Evolutionary conservation across 2,329 filamentous ascomycete species (phyloP).

Genomic region (Aspergillus texensis): DNA sequence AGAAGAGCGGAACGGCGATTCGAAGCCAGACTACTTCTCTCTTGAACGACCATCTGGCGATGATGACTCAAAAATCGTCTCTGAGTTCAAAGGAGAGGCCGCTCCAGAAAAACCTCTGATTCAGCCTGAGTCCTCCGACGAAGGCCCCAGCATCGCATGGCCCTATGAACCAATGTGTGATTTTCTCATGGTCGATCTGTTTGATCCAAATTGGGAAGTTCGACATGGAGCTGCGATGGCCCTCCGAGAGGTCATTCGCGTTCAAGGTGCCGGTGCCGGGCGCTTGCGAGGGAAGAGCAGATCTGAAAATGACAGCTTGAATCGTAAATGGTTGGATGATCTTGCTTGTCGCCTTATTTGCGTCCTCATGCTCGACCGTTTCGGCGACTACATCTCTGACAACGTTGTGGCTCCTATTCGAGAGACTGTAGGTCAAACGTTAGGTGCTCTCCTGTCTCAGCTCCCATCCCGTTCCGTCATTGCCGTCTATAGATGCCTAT

Average conservation of each 20-base stretch:
- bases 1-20: conserved; percentile 61
- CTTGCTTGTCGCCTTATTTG: conserved; percentile 92
- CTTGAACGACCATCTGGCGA: conserved; percentile 79
- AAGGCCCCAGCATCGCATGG: conserved; percentile 74
- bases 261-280: conserved; percentile 89
- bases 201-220: conserved; percentile 92
- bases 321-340: conserved; percentile 88
- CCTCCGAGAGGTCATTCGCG: conserved; percentile 83
- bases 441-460: conserved; percentile 86
- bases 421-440: conserved; percentile 90
- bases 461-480: conserved; percentile 78
- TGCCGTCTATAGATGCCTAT: conserved; percentile 79
- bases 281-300: conserved; percentile 70
- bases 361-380: conserved; percentile 95
- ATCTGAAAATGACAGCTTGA: conserved; percentile 75
- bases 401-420: conserved; percentile 95
- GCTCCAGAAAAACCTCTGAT: conserved; percentile 84
- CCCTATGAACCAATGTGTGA: conserved; percentile 93
- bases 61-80: conserved; percentile 88
- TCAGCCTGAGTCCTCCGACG: conserved; percentile 73
- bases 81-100: conserved; percentile 87
- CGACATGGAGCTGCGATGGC: conserved; percentile 96
- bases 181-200: conserved; percentile 89
- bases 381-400: conserved; percentile 96
- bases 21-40: conserved; percentile 83